These are phyloP conservation scores for Tieghemostelium lacteum DNA, from an alignment of 78 protist species.

Conservation along the genomic window DNA sequence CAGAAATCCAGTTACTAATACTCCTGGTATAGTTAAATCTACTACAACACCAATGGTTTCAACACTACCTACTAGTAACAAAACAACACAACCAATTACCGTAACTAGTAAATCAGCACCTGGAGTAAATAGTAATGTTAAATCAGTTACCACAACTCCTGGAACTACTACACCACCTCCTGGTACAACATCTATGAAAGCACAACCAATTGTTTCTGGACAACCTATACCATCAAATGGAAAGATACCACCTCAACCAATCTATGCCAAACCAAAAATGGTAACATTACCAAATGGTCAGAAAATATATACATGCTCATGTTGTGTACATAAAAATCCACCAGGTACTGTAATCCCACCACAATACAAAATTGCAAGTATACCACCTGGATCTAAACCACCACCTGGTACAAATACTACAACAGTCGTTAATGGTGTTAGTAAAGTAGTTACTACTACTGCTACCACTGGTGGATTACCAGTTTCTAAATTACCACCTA, in stretches of 20 bases:
- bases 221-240: conserved; percentile 4
- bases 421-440: not conserved
- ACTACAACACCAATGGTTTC: not conserved
- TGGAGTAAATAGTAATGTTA: not conserved
- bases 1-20: not conserved
- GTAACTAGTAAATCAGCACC: not conserved
- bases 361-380: conserved; percentile 13
- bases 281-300: conserved; percentile 30
- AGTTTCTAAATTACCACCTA: not conserved
- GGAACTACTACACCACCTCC: not conserved
- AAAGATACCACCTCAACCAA: conserved; percentile 7
- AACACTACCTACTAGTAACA: not conserved
- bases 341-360: conserved; percentile 20
- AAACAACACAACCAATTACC: not conserved
- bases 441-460: not conserved
- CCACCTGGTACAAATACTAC: not conserved
- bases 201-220: not conserved
- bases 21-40: not conserved
- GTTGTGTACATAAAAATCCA: conserved; percentile 67
- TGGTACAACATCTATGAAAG: not conserved
- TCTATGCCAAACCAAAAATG: conserved; percentile 32
- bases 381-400: not conserved
- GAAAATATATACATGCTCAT: conserved; percentile 55
- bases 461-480: not conserved
- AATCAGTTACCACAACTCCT: not conserved